Base-by-base conservation (phyloP, 192 early-diverging fungal genomes). In the Haplosporangium gracile region DNA sequence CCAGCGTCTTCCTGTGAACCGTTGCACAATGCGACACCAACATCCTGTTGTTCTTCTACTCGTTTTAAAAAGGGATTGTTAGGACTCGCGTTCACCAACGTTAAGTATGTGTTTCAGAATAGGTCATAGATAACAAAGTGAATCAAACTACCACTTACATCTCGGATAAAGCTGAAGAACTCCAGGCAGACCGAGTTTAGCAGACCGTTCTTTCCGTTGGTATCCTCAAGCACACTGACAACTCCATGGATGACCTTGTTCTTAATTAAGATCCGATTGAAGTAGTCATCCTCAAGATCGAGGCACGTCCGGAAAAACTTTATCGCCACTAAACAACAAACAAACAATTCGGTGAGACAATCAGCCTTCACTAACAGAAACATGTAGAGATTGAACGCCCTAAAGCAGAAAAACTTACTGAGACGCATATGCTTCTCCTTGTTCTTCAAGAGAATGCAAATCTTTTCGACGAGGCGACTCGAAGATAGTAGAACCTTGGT, bases 111-210 rank as follows among this genome's bases (percentile, higher is more conserved):
- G 8, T 38, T 42, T 53, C 8, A 49, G n/a, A 69, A 38, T 60
- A 26, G 43, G 32, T 29, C 22, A 13, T 7, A 34, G 24, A n/a
- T 34, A 15, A 68, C 24, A 1, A 42, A 29, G 9, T 29, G 49
- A 24, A 47, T 0, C 22, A 69, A 20, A 32, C 7, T 42, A 26
- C 15, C 43, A 55, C 68, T 42, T 88, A 95, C 94, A 43, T 83
- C 88, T 39, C 92, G 86, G 72, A 99, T 93, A 82, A 93, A 94
- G 24, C 93, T 94, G 77, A 99, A 94, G 32, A 99, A 87, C 76
- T 97, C 97, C 38, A 97, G 90, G 82, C 95, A 97, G 4, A 97
- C 94, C 2, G 97, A 97, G 74, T 97, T 95, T n/a, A 97, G 79
- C 38, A 98, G 88, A 76, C 97, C 97, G 72, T 97, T 93, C 39